Base-by-base conservation (phyloP, 148 eudicot species). In the Rhododendron simsii region DNA sequence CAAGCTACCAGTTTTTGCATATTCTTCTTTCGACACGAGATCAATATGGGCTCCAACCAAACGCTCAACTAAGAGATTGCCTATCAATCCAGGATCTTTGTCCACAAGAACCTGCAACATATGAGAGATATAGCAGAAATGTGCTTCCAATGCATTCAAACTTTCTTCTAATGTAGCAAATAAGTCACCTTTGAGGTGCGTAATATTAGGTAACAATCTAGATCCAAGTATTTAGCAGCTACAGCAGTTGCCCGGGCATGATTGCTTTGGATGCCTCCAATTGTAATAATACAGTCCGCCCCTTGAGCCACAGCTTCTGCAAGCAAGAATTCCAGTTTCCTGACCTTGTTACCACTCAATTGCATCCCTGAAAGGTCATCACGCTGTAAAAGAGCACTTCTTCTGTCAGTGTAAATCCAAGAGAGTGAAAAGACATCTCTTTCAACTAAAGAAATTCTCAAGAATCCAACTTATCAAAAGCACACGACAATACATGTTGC, bases 281-380 rank as follows among this genome's bases (percentile, higher is more conserved):
- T 94, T 45, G 99, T 92, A 77, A 95, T 80, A 67, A 97, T 90
- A 81, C 95, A 95, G 86, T 97, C 98, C 59, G 98, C 96, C 81
- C 99, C 99, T 77, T 94, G 94, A 48, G 92, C 94, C 81, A 95
- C 93, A 35, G 99, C 98, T 87, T 96, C 98, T 44, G 99, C 99
- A 92, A 97, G 85, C 93, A 97, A 91, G 86, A 97, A 97, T 87
- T 97, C 99, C 87, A 97, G 93, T 90, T 97, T 97, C 85, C 99
- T 87, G 87, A 95, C 98, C 90, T 97, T 97, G 93, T 97, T 97
- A 69, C 99, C 99, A 88, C 98, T 95, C 90, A 97, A 88, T 87
- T 97, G 98, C 98, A 97, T 94, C 55, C 99, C 99, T 89, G 98
- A 94, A 84, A 97, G 93, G 90, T 97, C 99, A 93, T 97, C 99